Conservation (phyloP, 1,284 basidiomycete species). For the Cutaneotrichosporon sp. region DNA sequence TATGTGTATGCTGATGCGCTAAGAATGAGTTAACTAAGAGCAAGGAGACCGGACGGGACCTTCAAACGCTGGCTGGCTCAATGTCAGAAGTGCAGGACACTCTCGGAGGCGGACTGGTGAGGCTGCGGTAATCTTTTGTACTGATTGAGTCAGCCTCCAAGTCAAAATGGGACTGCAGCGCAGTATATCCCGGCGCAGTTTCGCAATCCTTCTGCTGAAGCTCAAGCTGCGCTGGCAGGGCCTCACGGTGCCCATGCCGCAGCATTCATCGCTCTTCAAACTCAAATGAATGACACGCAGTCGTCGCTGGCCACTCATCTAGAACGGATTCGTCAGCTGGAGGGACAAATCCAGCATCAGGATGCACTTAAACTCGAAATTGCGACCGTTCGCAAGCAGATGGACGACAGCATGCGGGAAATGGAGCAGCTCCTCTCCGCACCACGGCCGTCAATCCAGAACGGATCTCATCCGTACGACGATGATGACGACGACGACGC, state of each 20-base stretch:
- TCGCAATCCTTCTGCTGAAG: slow-evolving; percentile 39
- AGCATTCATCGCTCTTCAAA: slow-evolving; percentile 63
- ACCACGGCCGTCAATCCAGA: slow-evolving; percentile 29
- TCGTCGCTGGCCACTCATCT: slow-evolving; percentile 70
- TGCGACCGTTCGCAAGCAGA: slow-evolving; percentile 61
- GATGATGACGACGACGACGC: slow-evolving; percentile 54
- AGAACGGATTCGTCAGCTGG: slow-evolving; percentile 78
- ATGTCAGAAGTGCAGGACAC: slow-evolving; percentile 92
- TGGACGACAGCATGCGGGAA: slow-evolving; percentile 56
- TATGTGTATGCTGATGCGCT: slow-evolving; percentile 35
- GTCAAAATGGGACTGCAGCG: slow-evolving; percentile 47
- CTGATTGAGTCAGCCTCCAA: slow-evolving; percentile 47
- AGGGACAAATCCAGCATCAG: slow-evolving; percentile 73
- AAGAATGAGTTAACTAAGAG: slow-evolving; percentile 91
- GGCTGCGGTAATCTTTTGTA: slow-evolving; percentile 35
- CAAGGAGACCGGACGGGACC: slow-evolving; percentile 85
- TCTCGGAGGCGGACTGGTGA: slow-evolving; percentile 72
- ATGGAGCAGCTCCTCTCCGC: slow-evolving; percentile 37
- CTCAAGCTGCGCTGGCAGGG: slow-evolving; percentile 44
- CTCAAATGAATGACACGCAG: slow-evolving; percentile 82
- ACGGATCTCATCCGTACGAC: slow-evolving; percentile 18
- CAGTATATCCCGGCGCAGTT: slow-evolving; percentile 45
- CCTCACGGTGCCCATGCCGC: slow-evolving; percentile 44
- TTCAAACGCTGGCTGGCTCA: slow-evolving; percentile 70
- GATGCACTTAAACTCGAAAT: slow-evolving; percentile 81